Evolutionary conservation across 306 rosid species (phyloP), one percentile per base, ranked within the genome.

Genomic region (Alnus glutinosa): DNA sequence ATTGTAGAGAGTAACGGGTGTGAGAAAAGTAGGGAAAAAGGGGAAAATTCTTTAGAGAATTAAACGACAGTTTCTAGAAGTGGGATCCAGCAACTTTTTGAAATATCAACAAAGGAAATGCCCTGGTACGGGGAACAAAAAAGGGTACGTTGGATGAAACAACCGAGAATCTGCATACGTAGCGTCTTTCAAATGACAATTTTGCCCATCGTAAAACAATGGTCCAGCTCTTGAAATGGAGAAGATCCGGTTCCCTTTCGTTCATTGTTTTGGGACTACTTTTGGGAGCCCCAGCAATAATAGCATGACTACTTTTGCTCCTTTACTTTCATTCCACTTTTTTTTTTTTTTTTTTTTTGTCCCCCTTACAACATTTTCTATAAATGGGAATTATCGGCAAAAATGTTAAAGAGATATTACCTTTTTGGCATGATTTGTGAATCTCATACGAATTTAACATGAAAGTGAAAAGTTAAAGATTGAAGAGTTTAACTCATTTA

Each of bases 1-100:
- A 49, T 39, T 39, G 7, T 42, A 1, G 46, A 10, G 32, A 58
- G 3, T 19, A 2, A 23, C 28, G 44, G 19, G 28, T 37, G 28
- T 37, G 51, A 37, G 48, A 66, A 16, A 39, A 16, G 51, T 37
- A 67, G 7, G 13, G 71, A 4, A 0, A 39, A 16, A 67, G 34
- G 51, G 51, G 23, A 9, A 9, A 67, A 15, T 42, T 39, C 1
- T 4, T n/a, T 18, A 34, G n/a, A 8, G 32, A 18, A 18, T 68
- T 30, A 68, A 68, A 18, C n/a, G 18, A 39, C 72, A 42, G 30
- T 68, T 68, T 68, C 51, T 42, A 39, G 72, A 18, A 8, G 51
- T 68, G 72, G 70, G 72, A 67, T 64, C 72, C 72, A 36, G 51
- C 9, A 46, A n/a, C 72, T 18, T 39, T 10, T 32, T 42, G 72